A percentile compares a stretch with the other conserved stretches of the same genome.
Conservation (phyloP, 2,329 filamentous ascomycete species). For the Calonectria pseudoreteaudii region DNA sequence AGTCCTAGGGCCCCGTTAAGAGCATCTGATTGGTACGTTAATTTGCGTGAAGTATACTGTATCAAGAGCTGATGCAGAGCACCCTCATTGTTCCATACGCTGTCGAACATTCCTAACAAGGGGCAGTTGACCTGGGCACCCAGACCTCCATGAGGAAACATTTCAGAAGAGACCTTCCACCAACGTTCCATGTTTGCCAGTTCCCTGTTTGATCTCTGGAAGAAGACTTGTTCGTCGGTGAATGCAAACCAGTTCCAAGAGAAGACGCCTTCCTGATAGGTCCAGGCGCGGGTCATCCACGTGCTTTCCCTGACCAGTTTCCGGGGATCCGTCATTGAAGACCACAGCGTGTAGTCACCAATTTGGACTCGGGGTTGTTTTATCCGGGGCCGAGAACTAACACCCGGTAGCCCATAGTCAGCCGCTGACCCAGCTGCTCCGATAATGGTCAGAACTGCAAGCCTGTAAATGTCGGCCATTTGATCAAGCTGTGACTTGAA, state of each 20-base stretch:
- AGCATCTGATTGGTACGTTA: slow-evolving; percentile 20
- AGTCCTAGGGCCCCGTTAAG: slow-evolving; percentile 21
- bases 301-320: slow-evolving; percentile 7
- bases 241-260: slow-evolving; percentile 25
- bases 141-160: slow-evolving; percentile 22
- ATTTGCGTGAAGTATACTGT: slow-evolving; percentile 7
- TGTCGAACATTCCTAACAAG: slow-evolving; percentile 20
- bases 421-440: slow-evolving; percentile 20
- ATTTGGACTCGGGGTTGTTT: slow-evolving; percentile 19
- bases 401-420: slow-evolving; percentile 22
- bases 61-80: slow-evolving; percentile 1
- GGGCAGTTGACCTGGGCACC: slow-evolving; percentile 12
- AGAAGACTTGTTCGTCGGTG: slow-evolving; percentile 28
- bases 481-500: slow-evolving; percentile 23
- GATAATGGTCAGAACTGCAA: slow-evolving; percentile 20
- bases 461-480: slow-evolving; percentile 27
- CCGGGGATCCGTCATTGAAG: slow-evolving; percentile 19
- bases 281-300: slow-evolving; percentile 28
- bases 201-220: slow-evolving; percentile 22
- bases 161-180: slow-evolving; percentile 22
- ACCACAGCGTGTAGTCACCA: slow-evolving; percentile 24
- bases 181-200: slow-evolving; percentile 20
- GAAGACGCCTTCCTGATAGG: slow-evolving; percentile 21
- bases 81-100: slow-evolving; percentile 12
- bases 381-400: slow-evolving; percentile 8